These are phyloP conservation scores for Pichia sporocuriosa DNA, from an alignment of 805 yeast species.

Conservation along the genomic window DNA sequence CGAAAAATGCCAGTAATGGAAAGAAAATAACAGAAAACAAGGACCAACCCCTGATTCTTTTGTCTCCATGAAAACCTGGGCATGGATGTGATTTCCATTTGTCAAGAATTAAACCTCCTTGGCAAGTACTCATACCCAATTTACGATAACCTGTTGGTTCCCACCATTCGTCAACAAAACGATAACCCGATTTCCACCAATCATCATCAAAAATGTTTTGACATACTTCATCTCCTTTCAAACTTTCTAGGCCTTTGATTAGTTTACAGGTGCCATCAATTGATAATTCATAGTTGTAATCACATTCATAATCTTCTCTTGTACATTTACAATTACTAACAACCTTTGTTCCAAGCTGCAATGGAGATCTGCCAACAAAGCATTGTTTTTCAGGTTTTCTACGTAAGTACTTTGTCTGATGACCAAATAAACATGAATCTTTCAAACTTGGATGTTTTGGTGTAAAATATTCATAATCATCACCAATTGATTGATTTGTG, in stretches of 20 bases:
- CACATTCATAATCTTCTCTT: conserved; percentile 89
- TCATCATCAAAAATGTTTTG: conserved; percentile 42
- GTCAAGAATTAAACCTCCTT: conserved; percentile 71
- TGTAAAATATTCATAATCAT: conserved; percentile 60
- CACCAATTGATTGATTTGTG: conserved; percentile 12
- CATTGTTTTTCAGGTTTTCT: conserved; percentile 56
- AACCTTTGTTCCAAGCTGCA: conserved; percentile 49
- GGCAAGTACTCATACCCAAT: conserved; percentile 79
- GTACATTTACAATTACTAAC: conserved; percentile 74
- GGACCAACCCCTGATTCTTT: conserved; percentile 50
- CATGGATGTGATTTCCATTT: conserved; percentile 63
- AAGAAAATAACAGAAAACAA: conserved; percentile 47
- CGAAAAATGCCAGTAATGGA: conserved; percentile 48
- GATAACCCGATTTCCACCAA: too few relatives aligned
- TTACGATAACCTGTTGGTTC: conserved; percentile 91
- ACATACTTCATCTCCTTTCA: conserved; percentile 60
- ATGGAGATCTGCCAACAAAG: conserved; percentile 61
- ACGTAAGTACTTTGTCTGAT: conserved; percentile 51
- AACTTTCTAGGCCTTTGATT: conserved; percentile 65
- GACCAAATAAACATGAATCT: conserved; percentile 64
- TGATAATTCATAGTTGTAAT: conserved; percentile 68
- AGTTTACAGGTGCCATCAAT: conserved; percentile 79
- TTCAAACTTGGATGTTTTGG: conserved; percentile 50
- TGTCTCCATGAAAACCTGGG: conserved; percentile 74
- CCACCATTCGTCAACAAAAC: conserved; percentile 68